Percentiles rank a stretch among this genome's conserved stretches.
phyloP scores from a whole-genome alignment of 345 rosid species.

The Arabidopsis suecica region DNA sequence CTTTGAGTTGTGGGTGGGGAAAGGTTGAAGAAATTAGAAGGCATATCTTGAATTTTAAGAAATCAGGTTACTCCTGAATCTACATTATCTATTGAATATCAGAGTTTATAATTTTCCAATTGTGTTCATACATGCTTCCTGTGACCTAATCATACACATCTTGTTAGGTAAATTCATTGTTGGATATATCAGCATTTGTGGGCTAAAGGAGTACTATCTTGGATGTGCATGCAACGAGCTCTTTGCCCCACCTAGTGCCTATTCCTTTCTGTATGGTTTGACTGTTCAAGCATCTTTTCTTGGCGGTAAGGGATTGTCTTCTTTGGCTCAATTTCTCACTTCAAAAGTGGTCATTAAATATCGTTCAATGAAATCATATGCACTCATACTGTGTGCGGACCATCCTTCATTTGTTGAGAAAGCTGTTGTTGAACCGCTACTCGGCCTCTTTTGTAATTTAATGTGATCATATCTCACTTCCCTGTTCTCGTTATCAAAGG shows the following conservation, averaged over 20 bases:
- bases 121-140: not conserved
- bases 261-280: conserved; percentile 85
- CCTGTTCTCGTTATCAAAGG: too few relatives aligned
- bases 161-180: conserved; percentile 78
- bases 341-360: not conserved
- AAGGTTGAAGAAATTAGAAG: conserved; percentile 92
- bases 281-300: conserved; percentile 90
- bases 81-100: conserved; percentile 4
- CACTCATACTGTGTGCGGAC: conserved; percentile 12
- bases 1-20: conserved; percentile 92
- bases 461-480: too few relatives aligned
- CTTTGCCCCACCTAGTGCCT: conserved; percentile 95
- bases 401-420: conserved; percentile 1
- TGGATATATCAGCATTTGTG: conserved; percentile 76
- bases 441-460: not conserved
- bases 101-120: not conserved
- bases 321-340: conserved; percentile 8
- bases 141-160: conserved; percentile 26
- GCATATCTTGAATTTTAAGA: conserved; percentile 82
- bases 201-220: conserved; percentile 88
- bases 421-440: conserved; percentile 1
- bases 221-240: conserved; percentile 87
- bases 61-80: conserved; percentile 66
- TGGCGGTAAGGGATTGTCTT: conserved; percentile 61
- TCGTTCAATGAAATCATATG: not conserved